Conservation (phyloP, 2,329 filamentous ascomycete genomes). For the Nakataea oryzae region DNA sequence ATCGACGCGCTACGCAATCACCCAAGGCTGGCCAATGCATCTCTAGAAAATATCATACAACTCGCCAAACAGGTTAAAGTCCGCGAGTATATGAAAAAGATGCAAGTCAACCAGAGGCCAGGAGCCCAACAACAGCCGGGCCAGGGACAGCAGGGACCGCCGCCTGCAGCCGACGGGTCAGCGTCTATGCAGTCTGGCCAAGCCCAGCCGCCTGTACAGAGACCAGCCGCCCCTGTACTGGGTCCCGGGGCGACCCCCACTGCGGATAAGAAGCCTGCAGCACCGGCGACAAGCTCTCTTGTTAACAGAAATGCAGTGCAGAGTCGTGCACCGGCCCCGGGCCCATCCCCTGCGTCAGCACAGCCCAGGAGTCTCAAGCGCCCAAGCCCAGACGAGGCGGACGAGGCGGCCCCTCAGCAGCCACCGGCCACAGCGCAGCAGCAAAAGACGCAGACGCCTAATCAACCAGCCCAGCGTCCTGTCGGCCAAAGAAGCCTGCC, state of each 20-base stretch:
- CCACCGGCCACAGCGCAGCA: constrained; percentile 20
- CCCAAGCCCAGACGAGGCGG: constrained; percentile 32
- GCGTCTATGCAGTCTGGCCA: neutral
- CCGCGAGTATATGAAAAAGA: neutral
- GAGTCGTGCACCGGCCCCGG: constrained; percentile 23
- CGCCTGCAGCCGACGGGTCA: neutral
- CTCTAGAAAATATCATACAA: neutral
- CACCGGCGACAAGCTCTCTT: constrained; percentile 13
- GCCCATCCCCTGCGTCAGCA: constrained; percentile 21
- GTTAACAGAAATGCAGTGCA: constrained; percentile 14
- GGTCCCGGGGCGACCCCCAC: neutral
- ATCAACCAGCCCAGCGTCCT: neutral
- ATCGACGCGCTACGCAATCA: neutral
- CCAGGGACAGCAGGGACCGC: neutral
- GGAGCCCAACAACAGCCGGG: constrained; percentile 1
- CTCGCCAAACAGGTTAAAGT: neutral
- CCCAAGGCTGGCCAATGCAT: neutral
- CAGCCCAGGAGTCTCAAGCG: constrained; percentile 39
- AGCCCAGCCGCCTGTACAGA: neutral
- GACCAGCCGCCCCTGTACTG: neutral
- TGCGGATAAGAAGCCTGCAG: constrained; percentile 2
- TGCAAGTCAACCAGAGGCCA: neutral
- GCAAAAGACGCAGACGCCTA: constrained; percentile 4
- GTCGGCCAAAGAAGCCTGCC: constrained; percentile 11
- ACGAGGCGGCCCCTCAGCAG: constrained; percentile 19